A percentile compares a stretch with the other conserved stretches of the same genome.
Evolutionary conservation across 2,329 filamentous ascomycete genomes (phyloP).

Genomic region (Fusarium miscanthi): DNA sequence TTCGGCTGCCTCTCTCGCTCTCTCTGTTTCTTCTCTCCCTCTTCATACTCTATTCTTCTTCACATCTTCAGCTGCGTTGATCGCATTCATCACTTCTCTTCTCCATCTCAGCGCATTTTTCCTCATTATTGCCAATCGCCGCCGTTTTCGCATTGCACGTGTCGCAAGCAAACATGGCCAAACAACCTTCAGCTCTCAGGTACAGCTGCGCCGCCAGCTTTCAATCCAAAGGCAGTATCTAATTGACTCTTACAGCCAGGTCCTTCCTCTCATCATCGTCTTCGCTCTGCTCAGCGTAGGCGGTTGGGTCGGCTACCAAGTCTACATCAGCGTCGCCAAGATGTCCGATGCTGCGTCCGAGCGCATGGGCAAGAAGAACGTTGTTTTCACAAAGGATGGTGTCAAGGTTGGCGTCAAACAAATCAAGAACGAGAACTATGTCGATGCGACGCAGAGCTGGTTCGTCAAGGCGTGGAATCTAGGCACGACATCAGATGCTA

Average conservation of each 20-base stretch:
- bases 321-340: constrained; percentile 75
- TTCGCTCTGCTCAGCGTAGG: constrained; percentile 69
- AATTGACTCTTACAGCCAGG: constrained; percentile 57
- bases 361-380: constrained; percentile 80
- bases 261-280: constrained; percentile 75
- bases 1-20: constrained; percentile 22
- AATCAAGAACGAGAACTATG: constrained; percentile 74
- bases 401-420: constrained; percentile 78
- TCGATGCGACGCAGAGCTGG: constrained; percentile 77
- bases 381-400: constrained; percentile 80
- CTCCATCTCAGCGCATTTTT: background rate
- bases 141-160: constrained; percentile 2
- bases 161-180: constrained; percentile 35
- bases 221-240: background rate
- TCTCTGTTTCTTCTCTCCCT: background rate
- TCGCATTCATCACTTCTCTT: constrained; percentile 12
- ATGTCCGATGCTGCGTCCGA: constrained; percentile 73
- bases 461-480: constrained; percentile 75
- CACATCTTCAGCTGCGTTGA: constrained; percentile 21
- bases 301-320: constrained; percentile 76
- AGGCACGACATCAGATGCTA: constrained; percentile 48
- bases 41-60: background rate
- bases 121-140: background rate
- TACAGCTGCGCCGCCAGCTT: constrained; percentile 4
- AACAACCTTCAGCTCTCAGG: constrained; percentile 41